Percentiles rank a stretch among this genome's conserved stretches.
Evolutionary conservation across 2,329 filamentous ascomycete genomes (phyloP).

Genomic region (Septoria petroselini): DNA sequence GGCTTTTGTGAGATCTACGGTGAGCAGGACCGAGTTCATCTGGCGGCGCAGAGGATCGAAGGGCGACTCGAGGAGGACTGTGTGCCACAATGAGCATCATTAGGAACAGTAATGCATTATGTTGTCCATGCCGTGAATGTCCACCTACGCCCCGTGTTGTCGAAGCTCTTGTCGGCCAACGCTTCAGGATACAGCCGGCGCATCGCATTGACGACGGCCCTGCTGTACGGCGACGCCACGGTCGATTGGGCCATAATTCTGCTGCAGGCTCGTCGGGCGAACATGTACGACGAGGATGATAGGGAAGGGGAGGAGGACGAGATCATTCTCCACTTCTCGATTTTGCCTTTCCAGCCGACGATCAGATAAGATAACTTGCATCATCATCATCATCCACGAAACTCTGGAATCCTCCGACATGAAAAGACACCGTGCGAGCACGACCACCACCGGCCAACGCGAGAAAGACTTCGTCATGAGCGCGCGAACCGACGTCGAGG

Average conservation of each 20-base stretch:
- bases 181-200: constrained; percentile 83
- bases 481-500: constrained; percentile 44
- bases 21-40: constrained; percentile 69
- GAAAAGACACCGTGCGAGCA: constrained; percentile 7
- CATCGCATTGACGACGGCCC: constrained; percentile 73
- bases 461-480: constrained; percentile 39
- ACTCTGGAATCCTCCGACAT: background rate
- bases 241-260: constrained; percentile 44
- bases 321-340: background rate
- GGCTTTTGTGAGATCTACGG: constrained; percentile 83
- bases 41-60: constrained; percentile 56
- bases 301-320: background rate
- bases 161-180: constrained; percentile 85
- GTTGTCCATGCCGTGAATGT: too few species aligned
- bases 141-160: constrained; percentile 76
- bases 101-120: too few species aligned
- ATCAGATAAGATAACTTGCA: constrained; percentile 12
- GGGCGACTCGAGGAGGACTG: constrained; percentile 68
- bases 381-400: constrained; percentile 2
- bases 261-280: constrained; percentile 24
- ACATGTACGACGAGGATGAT: background rate
- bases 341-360: background rate
- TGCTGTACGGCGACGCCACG: constrained; percentile 58
- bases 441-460: constrained; percentile 1
- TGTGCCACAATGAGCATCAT: too few species aligned